phyloP scores from a whole-genome alignment of 2,329 filamentous ascomycete species.

The Cytospora chrysosperma region DNA sequence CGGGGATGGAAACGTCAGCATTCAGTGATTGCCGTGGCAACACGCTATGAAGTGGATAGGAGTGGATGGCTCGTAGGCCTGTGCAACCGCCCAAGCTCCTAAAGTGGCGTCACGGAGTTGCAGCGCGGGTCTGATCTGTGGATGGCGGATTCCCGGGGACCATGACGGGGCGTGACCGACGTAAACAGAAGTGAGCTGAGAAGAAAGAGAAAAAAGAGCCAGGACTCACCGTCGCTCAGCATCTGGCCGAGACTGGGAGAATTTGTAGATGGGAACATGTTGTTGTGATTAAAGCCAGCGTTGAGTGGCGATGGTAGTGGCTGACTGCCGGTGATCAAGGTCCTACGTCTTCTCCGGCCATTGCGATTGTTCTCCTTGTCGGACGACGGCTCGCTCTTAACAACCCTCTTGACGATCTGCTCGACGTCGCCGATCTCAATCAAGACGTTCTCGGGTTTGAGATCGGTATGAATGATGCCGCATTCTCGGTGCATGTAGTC shows the following conservation, averaged over 20 bases:
- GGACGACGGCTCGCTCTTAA: constrained; percentile 68
- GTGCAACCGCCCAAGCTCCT: neutral
- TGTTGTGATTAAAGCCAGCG: constrained; percentile 79
- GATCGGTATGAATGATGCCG: constrained; percentile 96
- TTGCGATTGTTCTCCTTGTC: constrained; percentile 91
- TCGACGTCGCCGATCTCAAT: constrained; percentile 99
- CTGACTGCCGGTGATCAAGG: constrained; percentile 95
- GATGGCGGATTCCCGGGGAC: neutral
- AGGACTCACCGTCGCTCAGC: constrained; percentile 69
- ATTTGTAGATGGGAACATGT: constrained; percentile 63
- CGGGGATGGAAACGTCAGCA: constrained; percentile 7
- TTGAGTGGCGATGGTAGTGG: constrained; percentile 93
- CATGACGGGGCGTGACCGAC: neutral
- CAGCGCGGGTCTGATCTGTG: constrained; percentile 7
- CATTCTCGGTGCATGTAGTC: constrained; percentile 98
- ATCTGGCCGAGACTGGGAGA: constrained; percentile 80
- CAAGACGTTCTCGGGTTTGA: constrained; percentile 96
- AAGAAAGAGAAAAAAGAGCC: neutral
- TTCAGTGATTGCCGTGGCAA: neutral
- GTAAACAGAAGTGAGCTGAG: no score
- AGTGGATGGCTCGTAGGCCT: neutral
- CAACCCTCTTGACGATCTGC: constrained; percentile 94
- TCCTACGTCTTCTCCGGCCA: constrained; percentile 83
- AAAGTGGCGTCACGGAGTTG: neutral
- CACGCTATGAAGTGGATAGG: constrained; percentile 1